These are phyloP conservation scores for Hanseniaspora thailandica DNA, from an alignment of 805 yeast genomes.

Conservation along the genomic window DNA sequence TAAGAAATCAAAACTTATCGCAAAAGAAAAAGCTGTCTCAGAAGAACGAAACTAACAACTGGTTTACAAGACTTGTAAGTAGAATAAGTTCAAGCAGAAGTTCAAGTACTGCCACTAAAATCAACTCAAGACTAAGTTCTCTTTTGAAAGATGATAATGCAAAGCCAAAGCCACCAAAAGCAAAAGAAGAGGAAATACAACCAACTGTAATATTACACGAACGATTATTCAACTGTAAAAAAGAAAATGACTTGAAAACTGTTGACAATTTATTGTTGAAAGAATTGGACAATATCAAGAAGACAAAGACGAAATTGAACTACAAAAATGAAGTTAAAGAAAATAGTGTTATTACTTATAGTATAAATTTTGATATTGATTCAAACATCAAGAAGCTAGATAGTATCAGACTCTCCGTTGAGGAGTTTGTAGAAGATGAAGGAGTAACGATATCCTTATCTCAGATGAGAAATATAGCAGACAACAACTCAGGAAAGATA, in stretches of 20 bases:
- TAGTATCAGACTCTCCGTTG: not conserved
- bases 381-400: not conserved
- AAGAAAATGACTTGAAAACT: not conserved
- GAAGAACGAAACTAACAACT: not conserved
- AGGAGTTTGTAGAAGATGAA: not conserved
- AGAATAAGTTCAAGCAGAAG: conserved; percentile 5
- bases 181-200: not conserved
- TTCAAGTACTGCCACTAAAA: not conserved
- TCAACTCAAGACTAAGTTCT: not conserved
- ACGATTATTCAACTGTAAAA: conserved; percentile 1
- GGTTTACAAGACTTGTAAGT: conserved; percentile 8
- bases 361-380: not conserved
- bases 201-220: conserved; percentile 3
- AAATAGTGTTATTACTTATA: not conserved
- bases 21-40: not conserved
- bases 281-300: not conserved
- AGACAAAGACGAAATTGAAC: not conserved
- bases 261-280: not conserved
- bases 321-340: not conserved
- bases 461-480: not conserved
- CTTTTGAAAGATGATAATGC: not conserved
- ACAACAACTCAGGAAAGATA: not conserved
- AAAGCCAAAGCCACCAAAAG: not conserved
- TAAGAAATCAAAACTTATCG: not conserved
- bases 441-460: not conserved